Evolutionary conservation across 2,329 filamentous ascomycete species (phyloP).

Genomic region (Paramyrothecium roridum): DNA sequence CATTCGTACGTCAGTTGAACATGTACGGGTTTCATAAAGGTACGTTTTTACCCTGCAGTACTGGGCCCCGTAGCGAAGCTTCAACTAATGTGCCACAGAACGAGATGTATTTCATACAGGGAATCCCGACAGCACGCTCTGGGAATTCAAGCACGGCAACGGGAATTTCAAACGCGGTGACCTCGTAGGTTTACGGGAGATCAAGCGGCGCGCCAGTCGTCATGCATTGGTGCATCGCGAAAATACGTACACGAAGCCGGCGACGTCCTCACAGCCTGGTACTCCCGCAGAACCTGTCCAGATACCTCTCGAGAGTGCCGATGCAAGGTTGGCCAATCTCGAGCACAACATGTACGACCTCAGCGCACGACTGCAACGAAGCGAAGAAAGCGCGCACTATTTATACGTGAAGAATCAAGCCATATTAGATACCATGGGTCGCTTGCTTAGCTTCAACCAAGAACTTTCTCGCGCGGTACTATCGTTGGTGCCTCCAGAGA

Average conservation of each 20-base stretch:
- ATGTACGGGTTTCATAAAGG: slow-evolving; percentile 99
- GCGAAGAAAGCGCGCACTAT: slow-evolving; percentile 78
- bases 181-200: slow-evolving; percentile 84
- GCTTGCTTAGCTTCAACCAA: slow-evolving; percentile 73
- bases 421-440: slow-evolving; percentile 75
- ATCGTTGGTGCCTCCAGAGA: slow-evolving; percentile 71
- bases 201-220: slow-evolving; percentile 89
- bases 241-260: slow-evolving; percentile 74
- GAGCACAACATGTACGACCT: slow-evolving; percentile 85
- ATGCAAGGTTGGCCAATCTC: slow-evolving; percentile 69
- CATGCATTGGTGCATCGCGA: slow-evolving; percentile 93
- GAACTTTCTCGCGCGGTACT: slow-evolving; percentile 76
- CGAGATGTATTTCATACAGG: slow-evolving; percentile 98
- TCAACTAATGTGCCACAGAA: slow-evolving; percentile 49
- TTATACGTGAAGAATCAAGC: slow-evolving; percentile 79
- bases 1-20: slow-evolving; percentile 94
- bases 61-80: background rate
- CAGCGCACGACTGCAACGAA: slow-evolving; percentile 69
- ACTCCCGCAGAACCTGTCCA: slow-evolving; percentile 80
- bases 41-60: slow-evolving; percentile 29
- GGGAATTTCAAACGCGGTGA: slow-evolving; percentile 97
- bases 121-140: slow-evolving; percentile 87
- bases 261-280: slow-evolving; percentile 68
- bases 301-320: slow-evolving; percentile 68
- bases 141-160: slow-evolving; percentile 98